A percentile compares a stretch with the other conserved stretches of the same genome.
Evolutionary conservation across 2,329 filamentous ascomycete genomes (phyloP).

Genomic region (Alternaria viburni): DNA sequence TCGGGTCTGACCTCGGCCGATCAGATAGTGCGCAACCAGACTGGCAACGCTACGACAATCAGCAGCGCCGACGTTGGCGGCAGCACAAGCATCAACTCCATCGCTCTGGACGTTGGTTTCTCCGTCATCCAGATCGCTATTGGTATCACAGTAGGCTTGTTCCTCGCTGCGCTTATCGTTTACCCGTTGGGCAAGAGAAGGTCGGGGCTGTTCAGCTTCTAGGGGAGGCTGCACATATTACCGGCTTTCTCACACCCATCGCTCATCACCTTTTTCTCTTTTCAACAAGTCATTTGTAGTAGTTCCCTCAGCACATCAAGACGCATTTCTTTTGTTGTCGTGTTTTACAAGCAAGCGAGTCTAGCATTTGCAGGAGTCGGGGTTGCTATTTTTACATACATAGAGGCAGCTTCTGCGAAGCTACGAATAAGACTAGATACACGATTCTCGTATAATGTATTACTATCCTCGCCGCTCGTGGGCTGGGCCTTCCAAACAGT

Average conservation of each 20-base stretch:
- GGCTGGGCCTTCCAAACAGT: not conserved
- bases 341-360: constrained; percentile 8
- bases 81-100: constrained; percentile 45
- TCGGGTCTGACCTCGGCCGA: constrained; percentile 64
- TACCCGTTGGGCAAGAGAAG: constrained; percentile 59
- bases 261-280: not conserved
- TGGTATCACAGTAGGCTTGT: constrained; percentile 59
- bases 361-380: constrained; percentile 8
- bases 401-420: not conserved
- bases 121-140: constrained; percentile 59
- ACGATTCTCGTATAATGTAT: not conserved
- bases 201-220: constrained; percentile 48
- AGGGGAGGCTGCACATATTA: not conserved
- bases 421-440: not conserved
- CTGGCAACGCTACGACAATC: constrained; percentile 51
- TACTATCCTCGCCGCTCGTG: not conserved
- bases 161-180: constrained; percentile 56
- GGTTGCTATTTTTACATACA: not conserved
- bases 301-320: not conserved
- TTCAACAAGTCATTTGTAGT: not conserved
- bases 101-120: constrained; percentile 57
- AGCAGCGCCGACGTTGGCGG: constrained; percentile 31
- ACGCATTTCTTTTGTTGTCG: not conserved
- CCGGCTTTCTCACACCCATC: not conserved
- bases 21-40: constrained; percentile 58